Percentiles rank a stretch among this genome's conserved stretches.
Conservation (phyloP, 1,284 basidiomycete genomes). For the Laetiporus sulphureus region DNA sequence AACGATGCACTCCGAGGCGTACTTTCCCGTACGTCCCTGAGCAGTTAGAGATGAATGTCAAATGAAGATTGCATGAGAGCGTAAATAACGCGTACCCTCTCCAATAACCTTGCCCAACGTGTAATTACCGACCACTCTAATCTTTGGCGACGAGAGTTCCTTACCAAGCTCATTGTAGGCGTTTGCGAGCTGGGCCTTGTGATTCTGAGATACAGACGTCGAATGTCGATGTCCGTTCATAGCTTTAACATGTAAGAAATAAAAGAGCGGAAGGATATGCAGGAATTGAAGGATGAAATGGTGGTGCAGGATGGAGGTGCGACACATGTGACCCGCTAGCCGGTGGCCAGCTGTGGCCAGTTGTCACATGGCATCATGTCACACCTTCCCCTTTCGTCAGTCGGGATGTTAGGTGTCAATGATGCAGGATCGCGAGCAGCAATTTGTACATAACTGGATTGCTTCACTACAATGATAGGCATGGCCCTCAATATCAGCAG, state of each 20-base stretch:
- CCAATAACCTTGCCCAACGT: constrained; percentile 94
- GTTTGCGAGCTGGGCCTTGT: constrained; percentile 82
- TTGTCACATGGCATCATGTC: too few species aligned
- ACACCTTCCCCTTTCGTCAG: too few species aligned
- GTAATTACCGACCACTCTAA: constrained; percentile 93
- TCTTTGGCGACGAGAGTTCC: constrained; percentile 84
- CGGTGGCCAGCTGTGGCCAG: too few species aligned
- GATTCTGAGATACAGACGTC: constrained; percentile 65
- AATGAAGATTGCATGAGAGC: neutral
- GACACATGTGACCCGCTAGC: too few species aligned
- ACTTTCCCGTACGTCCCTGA: constrained; percentile 91
- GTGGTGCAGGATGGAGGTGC: too few species aligned
- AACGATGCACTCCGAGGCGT: constrained; percentile 85
- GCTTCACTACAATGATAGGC: too few species aligned
- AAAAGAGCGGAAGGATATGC: constrained; percentile 32
- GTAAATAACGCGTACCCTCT: constrained; percentile 60
- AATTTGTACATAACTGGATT: too few species aligned
- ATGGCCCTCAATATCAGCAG: too few species aligned
- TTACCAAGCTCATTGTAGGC: constrained; percentile 97
- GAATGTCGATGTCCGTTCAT: constrained; percentile 54
- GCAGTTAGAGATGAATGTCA: constrained; percentile 1
- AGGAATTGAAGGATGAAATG: too few species aligned
- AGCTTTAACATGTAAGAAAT: constrained; percentile 38
- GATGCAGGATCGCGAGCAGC: too few species aligned
- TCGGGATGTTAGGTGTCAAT: too few species aligned